phyloP scores from a whole-genome alignment of 495 filamentous ascomycete genomes.

The Cryomyces antarcticus region DNA sequence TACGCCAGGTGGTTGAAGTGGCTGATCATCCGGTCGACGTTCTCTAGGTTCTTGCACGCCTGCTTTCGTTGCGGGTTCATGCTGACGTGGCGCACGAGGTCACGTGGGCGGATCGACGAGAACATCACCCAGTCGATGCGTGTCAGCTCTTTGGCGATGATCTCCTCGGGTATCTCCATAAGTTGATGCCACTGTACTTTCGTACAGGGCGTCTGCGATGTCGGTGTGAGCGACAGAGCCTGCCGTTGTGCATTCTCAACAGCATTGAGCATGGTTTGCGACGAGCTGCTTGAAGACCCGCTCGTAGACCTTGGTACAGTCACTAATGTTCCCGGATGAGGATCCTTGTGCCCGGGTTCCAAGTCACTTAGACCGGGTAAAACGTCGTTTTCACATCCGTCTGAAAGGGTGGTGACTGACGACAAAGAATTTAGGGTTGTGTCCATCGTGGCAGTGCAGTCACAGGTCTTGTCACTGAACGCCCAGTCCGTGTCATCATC shows the following conservation, averaged over 20 bases:
- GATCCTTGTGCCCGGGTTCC: not conserved
- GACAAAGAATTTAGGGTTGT: not conserved
- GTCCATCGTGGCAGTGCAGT: not conserved
- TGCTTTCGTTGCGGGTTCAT: constrained; percentile 50
- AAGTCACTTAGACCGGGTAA: not conserved
- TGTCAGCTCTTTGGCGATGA: constrained; percentile 79
- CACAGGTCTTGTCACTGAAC: constrained; percentile 12
- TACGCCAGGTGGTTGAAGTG: constrained; percentile 92
- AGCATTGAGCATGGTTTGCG: constrained; percentile 31
- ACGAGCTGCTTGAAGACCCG: constrained; percentile 11
- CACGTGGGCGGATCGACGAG: constrained; percentile 83
- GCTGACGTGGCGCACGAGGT: constrained; percentile 78
- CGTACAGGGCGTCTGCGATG: constrained; percentile 34
- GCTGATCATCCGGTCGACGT: constrained; percentile 82
- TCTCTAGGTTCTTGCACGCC: constrained; percentile 56
- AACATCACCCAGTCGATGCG: constrained; percentile 96
- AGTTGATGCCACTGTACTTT: constrained; percentile 70
- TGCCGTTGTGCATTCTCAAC: constrained; percentile 58
- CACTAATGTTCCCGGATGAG: not conserved
- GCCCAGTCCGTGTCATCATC: constrained; percentile 23
- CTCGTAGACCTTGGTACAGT: not conserved
- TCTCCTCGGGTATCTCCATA: constrained; percentile 59
- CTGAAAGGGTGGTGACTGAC: not conserved
- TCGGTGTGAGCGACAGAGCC: constrained; percentile 43
- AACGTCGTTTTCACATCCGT: not conserved